phyloP scores from a whole-genome alignment of 768 basidiomycete species.

The Leccinum arenicola region DNA sequence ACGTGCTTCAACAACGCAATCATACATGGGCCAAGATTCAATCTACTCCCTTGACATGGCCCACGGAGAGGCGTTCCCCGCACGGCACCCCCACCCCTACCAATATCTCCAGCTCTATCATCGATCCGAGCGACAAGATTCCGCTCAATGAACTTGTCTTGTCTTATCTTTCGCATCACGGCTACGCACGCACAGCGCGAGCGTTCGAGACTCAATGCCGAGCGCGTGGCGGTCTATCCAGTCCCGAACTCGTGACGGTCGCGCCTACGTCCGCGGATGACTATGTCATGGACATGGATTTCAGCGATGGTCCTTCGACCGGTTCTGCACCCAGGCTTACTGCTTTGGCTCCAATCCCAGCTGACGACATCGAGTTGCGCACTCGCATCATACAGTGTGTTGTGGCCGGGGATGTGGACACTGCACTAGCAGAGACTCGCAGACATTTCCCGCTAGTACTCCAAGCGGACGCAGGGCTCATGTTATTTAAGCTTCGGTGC shows the following conservation, averaged over 20 bases:
- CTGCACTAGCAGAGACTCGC: conserved; percentile 55
- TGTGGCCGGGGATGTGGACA: conserved; percentile 66
- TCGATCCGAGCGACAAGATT: conserved; percentile 52
- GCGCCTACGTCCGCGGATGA: conserved; percentile 25
- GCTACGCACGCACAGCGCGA: conserved; percentile 69
- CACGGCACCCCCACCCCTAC: conserved; percentile 6
- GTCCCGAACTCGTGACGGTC: background rate
- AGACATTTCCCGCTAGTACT: conserved; percentile 63
- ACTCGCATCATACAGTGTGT: conserved; percentile 72
- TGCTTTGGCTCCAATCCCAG: conserved; percentile 25
- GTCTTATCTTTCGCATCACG: conserved; percentile 81
- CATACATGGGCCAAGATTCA: conserved; percentile 67
- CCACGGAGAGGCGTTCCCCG: conserved; percentile 18
- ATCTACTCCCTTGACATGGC: conserved; percentile 50
- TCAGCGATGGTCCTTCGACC: conserved; percentile 20
- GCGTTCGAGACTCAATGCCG: conserved; percentile 58
- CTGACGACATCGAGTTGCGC: conserved; percentile 60
- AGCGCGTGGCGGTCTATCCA: conserved; percentile 23
- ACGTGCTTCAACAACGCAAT: conserved; percentile 71
- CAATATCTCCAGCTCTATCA: conserved; percentile 1
- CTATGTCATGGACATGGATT: conserved; percentile 51
- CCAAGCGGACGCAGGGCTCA: conserved; percentile 61
- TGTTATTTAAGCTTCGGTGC: conserved; percentile 81
- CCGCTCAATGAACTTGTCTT: conserved; percentile 73
- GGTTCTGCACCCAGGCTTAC: conserved; percentile 11